These are phyloP conservation scores for Termitomyces sp. DNA, from an alignment of 768 basidiomycete species.

Conservation along the genomic window DNA sequence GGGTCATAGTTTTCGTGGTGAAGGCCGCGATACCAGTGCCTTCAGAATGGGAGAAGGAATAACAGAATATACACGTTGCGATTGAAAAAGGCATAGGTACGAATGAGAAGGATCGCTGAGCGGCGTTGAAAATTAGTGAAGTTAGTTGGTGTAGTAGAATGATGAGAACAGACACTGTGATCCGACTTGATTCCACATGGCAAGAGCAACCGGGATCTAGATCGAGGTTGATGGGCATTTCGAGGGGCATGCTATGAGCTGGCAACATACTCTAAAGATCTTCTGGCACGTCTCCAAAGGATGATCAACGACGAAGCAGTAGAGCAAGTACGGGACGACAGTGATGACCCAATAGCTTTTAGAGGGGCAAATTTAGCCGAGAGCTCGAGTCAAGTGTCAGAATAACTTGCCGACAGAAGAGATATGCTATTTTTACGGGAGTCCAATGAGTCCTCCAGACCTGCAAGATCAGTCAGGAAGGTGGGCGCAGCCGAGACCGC, in stretches of 20 bases:
- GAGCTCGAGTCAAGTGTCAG: constrained; percentile 9
- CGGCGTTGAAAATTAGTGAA: constrained; percentile 10
- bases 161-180: constrained; percentile 54
- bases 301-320: constrained; percentile 71
- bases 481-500: constrained; percentile 15
- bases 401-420: constrained; percentile 70
- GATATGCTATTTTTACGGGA: constrained; percentile 76
- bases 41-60: constrained; percentile 66
- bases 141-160: constrained; percentile 4
- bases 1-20: constrained; percentile 56
- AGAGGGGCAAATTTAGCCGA: constrained; percentile 10
- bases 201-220: constrained; percentile 75
- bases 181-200: constrained; percentile 86
- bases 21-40: constrained; percentile 66
- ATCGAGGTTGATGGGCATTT: neutral
- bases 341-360: constrained; percentile 77
- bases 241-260: neutral
- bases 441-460: constrained; percentile 84
- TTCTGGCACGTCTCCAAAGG: constrained; percentile 55
- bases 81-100: constrained; percentile 85
- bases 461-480: constrained; percentile 30
- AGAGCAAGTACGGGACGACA: constrained; percentile 75
- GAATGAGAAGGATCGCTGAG: constrained; percentile 71
- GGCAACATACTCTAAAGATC: constrained; percentile 55
- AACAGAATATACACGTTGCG: constrained; percentile 64